A percentile compares a stretch with the other conserved stretches of the same genome.
phyloP scores from a whole-genome alignment of 176 grass and related monocot species.

The Melocanna baccifera region DNA sequence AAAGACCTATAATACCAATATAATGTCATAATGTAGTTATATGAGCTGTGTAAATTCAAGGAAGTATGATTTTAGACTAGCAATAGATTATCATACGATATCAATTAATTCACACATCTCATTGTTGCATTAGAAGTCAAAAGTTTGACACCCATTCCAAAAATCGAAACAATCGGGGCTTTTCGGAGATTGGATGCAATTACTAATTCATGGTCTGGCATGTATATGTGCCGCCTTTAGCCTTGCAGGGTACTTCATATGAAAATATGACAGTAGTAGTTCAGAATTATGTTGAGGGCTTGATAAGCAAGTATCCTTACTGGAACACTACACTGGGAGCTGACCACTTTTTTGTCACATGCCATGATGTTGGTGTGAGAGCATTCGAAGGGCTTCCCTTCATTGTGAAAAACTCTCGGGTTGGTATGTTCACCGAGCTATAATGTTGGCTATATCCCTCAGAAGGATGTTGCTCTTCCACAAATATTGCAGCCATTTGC shows the following conservation, averaged over 20 bases:
- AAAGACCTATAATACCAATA: neutral
- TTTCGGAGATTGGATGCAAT: too few relatives aligned
- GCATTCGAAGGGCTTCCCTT: slow-evolving; percentile 84
- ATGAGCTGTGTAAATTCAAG: neutral
- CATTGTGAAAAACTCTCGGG: slow-evolving; percentile 79
- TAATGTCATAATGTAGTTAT: neutral
- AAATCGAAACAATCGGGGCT: too few relatives aligned
- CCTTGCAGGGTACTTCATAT: slow-evolving; percentile 81
- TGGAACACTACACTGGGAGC: slow-evolving; percentile 94
- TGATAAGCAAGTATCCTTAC: slow-evolving; percentile 93
- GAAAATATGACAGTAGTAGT: slow-evolving; percentile 95
- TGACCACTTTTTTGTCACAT: slow-evolving; percentile 89
- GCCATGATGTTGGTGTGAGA: slow-evolving; percentile 95
- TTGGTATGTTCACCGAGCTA: slow-evolving; percentile 91
- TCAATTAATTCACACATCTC: neutral
- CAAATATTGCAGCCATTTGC: slow-evolving; percentile 96
- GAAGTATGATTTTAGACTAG: neutral
- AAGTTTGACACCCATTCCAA: too few relatives aligned
- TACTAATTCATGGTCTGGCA: too few relatives aligned
- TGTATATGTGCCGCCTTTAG: neutral
- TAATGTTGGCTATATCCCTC: slow-evolving; percentile 76
- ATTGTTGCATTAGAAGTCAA: neutral
- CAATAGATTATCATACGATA: neutral
- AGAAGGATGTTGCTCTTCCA: slow-evolving; percentile 91
- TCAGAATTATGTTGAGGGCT: slow-evolving; percentile 68